phyloP scores from a whole-genome alignment of 257 asterid genomes.

The Solanum dulcamara region DNA sequence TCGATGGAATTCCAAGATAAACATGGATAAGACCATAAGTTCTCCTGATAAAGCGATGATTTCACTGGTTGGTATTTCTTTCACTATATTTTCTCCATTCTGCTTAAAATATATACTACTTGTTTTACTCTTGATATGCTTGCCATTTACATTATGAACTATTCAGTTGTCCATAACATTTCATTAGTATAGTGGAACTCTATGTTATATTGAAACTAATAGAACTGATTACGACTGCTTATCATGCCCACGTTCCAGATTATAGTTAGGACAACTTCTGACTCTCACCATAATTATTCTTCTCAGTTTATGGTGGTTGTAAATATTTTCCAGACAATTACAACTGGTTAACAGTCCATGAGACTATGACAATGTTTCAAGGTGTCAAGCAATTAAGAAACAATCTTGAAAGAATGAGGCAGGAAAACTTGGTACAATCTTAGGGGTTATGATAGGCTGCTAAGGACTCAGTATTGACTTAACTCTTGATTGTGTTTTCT shows the following conservation, averaged over 20 bases:
- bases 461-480: background rate
- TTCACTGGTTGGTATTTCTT: constrained; percentile 52
- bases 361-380: background rate
- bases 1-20: constrained; percentile 75
- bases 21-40: constrained; percentile 74
- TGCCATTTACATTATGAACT: background rate
- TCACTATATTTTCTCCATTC: background rate
- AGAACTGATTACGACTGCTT: background rate
- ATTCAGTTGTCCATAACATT: background rate
- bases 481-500: background rate
- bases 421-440: background rate
- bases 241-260: background rate
- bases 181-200: background rate
- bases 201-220: background rate
- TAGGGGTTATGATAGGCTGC: background rate
- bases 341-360: background rate
- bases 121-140: background rate
- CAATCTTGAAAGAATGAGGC: background rate
- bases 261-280: background rate
- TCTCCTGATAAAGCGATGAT: constrained; percentile 64
- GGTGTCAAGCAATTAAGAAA: background rate
- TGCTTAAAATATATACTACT: background rate
- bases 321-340: background rate
- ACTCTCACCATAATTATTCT: background rate
- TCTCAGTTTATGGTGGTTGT: background rate